A percentile compares a stretch with the other conserved stretches of the same genome.
These are phyloP conservation scores for Hymenoscyphus fructigenus DNA, from an alignment of 2,329 filamentous ascomycete genomes.

Conservation along the genomic window DNA sequence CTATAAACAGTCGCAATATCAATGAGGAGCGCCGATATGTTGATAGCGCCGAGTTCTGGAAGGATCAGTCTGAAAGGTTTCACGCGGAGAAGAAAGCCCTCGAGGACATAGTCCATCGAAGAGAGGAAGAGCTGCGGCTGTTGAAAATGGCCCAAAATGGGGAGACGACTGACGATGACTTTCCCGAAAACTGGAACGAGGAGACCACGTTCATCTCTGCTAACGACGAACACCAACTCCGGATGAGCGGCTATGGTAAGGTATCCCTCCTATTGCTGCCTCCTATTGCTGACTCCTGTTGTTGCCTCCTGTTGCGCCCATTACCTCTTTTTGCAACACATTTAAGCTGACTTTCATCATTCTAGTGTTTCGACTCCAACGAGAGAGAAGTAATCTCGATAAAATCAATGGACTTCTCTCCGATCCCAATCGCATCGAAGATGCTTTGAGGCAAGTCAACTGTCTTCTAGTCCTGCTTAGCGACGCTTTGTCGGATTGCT, in stretches of 20 bases:
- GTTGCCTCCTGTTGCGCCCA: too few relatives aligned
- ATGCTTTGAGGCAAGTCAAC: constrained; percentile 10
- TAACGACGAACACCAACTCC: constrained; percentile 15
- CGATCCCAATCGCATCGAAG: constrained; percentile 24
- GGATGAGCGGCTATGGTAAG: constrained; percentile 22
- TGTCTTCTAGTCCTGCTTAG: constrained; percentile 23
- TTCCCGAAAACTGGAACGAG: constrained; percentile 8
- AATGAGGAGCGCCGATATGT: constrained; percentile 24
- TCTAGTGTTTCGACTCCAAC: constrained; percentile 20
- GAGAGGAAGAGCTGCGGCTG: constrained; percentile 21
- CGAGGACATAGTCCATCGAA: constrained; percentile 23
- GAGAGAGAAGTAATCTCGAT: constrained; percentile 17
- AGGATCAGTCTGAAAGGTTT: constrained; percentile 27
- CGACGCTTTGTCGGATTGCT: constrained; percentile 20
- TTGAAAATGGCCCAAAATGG: constrained; percentile 5
- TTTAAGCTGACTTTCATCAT: not conserved
- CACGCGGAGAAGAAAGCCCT: constrained; percentile 27
- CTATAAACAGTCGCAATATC: constrained; percentile 2
- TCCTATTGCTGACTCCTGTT: too few relatives aligned
- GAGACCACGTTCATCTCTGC: constrained; percentile 2
- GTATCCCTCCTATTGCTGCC: not conserved
- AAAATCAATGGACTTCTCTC: constrained; percentile 9
- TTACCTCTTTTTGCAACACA: too few relatives aligned
- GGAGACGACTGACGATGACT: not conserved
- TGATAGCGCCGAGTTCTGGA: constrained; percentile 33